Evolutionary conservation across 2,329 filamentous ascomycete genomes (phyloP).

Genomic region (Hypocrella siamensis): DNA sequence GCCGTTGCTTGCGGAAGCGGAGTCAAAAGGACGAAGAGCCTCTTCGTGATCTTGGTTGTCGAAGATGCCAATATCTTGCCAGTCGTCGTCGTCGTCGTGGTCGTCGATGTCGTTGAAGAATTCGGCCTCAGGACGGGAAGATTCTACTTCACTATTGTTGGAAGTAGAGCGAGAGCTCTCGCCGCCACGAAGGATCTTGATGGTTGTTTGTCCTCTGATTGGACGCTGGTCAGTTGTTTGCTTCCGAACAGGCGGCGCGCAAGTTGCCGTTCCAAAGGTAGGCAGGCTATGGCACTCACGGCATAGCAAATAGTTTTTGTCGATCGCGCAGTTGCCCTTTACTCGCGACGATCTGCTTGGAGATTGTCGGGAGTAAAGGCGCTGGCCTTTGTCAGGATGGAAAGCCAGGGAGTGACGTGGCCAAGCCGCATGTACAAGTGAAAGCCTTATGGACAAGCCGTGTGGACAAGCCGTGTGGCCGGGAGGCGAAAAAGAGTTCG

Average conservation of each 20-base stretch:
- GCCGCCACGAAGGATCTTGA: slow-evolving; percentile 11
- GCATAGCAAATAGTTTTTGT: slow-evolving; percentile 23
- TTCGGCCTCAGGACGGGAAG: slow-evolving; percentile 15
- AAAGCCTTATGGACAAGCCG: too few species aligned
- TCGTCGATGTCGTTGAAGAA: slow-evolving; percentile 24
- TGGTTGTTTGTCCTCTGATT: slow-evolving; percentile 12
- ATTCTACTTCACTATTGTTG: slow-evolving; percentile 22
- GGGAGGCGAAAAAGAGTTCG: too few species aligned
- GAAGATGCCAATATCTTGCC: slow-evolving; percentile 14
- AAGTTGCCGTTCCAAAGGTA: neutral
- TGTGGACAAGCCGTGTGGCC: too few species aligned
- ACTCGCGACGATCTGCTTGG: slow-evolving; percentile 28
- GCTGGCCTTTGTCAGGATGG: too few species aligned
- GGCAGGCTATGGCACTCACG: slow-evolving; percentile 19
- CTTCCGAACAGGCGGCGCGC: slow-evolving; percentile 4
- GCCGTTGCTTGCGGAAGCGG: slow-evolving; percentile 32
- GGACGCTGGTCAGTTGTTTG: slow-evolving; percentile 11
- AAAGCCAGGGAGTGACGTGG: too few species aligned
- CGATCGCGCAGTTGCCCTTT: slow-evolving; percentile 18
- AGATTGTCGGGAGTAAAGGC: slow-evolving; percentile 30
- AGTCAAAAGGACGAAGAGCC: slow-evolving; percentile 42
- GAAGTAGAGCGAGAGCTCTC: slow-evolving; percentile 16
- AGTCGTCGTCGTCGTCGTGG: slow-evolving; percentile 23
- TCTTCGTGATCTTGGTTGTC: slow-evolving; percentile 19
- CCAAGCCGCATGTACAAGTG: too few species aligned